These are phyloP conservation scores for Bipolaris zeicola DNA, from an alignment of 2,329 filamentous ascomycete genomes.

Conservation along the genomic window DNA sequence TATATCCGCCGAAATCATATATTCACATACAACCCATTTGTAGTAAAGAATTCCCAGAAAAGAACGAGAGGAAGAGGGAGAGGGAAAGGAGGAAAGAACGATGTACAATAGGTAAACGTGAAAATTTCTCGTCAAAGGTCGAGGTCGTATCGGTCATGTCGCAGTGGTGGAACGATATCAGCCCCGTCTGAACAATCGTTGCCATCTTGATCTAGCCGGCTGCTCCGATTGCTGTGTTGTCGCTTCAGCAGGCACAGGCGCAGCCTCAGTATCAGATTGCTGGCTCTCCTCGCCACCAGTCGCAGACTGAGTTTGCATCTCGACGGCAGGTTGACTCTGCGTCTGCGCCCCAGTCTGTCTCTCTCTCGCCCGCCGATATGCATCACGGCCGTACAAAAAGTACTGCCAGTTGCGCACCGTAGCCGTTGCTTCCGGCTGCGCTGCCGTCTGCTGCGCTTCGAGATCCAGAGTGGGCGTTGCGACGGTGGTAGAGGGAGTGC, in stretches of 20 bases:
- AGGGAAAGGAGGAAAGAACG: background rate
- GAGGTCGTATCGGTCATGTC: background rate
- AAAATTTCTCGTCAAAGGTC: background rate
- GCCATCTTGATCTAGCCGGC: background rate
- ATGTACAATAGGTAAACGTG: background rate
- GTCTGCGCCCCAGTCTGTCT: conserved; percentile 1
- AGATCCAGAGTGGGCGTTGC: background rate
- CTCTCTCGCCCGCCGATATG: background rate
- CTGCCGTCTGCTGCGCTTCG: conserved; percentile 1
- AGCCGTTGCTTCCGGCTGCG: background rate
- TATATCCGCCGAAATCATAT: too few species aligned
- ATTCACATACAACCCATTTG: too few species aligned
- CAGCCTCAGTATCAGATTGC: too few species aligned
- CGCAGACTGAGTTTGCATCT: background rate
- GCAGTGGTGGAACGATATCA: background rate
- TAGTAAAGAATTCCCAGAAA: too few species aligned
- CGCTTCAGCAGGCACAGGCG: background rate
- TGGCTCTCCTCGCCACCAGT: too few species aligned
- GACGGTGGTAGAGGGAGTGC: background rate
- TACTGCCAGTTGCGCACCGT: conserved; percentile 20
- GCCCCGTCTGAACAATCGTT: background rate
- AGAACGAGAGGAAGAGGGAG: too few species aligned
- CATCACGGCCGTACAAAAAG: conserved; percentile 14
- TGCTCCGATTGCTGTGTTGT: background rate
- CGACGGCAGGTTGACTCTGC: background rate